A percentile compares a stretch with the other conserved stretches of the same genome.
Conservation (phyloP, 306 rosid genomes). For the Vigna trinervia region DNA sequence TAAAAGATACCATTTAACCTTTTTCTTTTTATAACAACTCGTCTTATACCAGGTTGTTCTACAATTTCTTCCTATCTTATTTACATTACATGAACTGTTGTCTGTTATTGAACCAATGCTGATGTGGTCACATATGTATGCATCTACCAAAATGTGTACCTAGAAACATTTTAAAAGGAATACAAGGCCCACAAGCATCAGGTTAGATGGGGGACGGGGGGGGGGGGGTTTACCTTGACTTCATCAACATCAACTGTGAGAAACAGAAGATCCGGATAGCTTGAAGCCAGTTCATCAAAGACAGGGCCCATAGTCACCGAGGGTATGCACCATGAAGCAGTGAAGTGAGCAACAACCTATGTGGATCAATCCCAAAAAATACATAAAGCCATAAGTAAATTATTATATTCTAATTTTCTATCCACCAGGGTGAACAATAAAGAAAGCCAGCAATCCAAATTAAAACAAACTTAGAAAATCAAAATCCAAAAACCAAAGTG, state of each 20-base stretch:
- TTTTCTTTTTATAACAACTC: background rate
- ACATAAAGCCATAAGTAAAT: background rate
- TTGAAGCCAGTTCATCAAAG: conserved; percentile 76
- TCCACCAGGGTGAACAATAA: background rate
- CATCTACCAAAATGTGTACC: conserved; percentile 20
- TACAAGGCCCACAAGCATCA: background rate
- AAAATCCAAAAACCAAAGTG: background rate
- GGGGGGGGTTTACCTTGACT: conserved; percentile 64
- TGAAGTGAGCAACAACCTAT: conserved; percentile 84
- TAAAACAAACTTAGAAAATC: background rate
- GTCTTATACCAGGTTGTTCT: background rate
- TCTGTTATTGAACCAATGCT: background rate
- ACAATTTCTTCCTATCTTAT: background rate
- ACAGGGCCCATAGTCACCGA: conserved; percentile 85
- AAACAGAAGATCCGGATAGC: conserved; percentile 69
- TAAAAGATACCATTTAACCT: background rate
- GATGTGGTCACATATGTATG: background rate
- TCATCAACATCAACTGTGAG: conserved; percentile 94
- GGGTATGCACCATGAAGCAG: conserved; percentile 98
- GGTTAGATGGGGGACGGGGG: conserved; percentile 3
- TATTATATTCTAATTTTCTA: background rate
- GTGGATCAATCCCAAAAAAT: conserved; percentile 38
- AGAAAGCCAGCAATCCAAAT: background rate
- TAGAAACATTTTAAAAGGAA: conserved; percentile 25
- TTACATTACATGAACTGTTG: background rate